Evolutionary conservation across 352 stramenopile species (phyloP).

Genomic region (Elongisporangium senticosum): DNA sequence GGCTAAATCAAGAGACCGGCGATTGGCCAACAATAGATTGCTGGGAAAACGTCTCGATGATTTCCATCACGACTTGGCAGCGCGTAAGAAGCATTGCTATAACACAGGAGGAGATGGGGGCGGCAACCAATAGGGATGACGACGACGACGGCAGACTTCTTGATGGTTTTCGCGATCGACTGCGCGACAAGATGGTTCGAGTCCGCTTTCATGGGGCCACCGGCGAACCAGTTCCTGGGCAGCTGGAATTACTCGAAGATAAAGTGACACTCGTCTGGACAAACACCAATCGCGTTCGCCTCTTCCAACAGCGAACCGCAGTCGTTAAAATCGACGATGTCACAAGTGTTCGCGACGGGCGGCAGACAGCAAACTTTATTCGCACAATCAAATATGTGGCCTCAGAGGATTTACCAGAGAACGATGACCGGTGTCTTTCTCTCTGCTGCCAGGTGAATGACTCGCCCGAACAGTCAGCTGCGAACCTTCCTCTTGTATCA

Average conservation of each 20-base stretch:
- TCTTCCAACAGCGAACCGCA: constrained; percentile 20
- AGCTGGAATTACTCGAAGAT: constrained; percentile 58
- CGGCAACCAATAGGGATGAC: background rate
- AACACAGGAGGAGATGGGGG: background rate
- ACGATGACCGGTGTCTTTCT: constrained; percentile 68
- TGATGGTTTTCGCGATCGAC: constrained; percentile 43
- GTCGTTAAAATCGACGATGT: constrained; percentile 23
- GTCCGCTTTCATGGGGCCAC: constrained; percentile 38
- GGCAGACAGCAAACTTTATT: constrained; percentile 76
- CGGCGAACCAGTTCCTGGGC: constrained; percentile 42
- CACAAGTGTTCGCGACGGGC: constrained; percentile 49
- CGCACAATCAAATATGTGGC: constrained; percentile 79
- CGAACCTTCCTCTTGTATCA: background rate
- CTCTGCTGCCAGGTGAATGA: constrained; percentile 22
- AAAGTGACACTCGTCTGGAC: constrained; percentile 61
- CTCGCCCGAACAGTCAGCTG: background rate
- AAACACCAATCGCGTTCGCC: constrained; percentile 26
- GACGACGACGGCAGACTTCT: constrained; percentile 23
- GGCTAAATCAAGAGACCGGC: background rate
- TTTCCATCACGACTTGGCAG: background rate
- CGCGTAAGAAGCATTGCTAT: background rate
- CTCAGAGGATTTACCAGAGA: constrained; percentile 33
- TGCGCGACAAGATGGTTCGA: constrained; percentile 54
- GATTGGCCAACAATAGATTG: background rate
- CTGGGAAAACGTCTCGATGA: background rate